Evolutionary conservation across 192 early-diverging fungal genomes (phyloP).

Genomic region (Coemansia sp.): DNA sequence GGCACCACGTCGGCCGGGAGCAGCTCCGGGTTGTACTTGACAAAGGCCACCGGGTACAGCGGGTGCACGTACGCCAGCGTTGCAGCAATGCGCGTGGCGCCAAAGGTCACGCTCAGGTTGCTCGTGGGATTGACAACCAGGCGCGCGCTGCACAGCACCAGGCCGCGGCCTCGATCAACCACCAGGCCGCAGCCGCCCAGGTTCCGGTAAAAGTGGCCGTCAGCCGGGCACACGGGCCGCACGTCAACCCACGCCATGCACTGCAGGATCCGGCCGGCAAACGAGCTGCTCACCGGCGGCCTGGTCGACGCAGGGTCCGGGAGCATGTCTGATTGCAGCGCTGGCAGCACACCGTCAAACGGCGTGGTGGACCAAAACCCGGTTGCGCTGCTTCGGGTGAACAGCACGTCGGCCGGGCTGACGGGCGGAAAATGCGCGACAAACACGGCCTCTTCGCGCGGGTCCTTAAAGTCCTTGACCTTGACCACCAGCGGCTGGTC

Average conservation of each 20-base stretch:
- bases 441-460: conserved; percentile 67
- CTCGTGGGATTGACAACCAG: conserved; percentile 72
- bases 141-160: conserved; percentile 74
- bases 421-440: conserved; percentile 50
- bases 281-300: neutral
- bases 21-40: conserved; percentile 24
- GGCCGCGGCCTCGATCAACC: conserved; percentile 66
- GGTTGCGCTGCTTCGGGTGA: conserved; percentile 24
- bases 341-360: conserved; percentile 3
- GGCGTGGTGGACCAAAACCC: conserved; percentile 37
- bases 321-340: neutral
- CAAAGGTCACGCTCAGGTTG: conserved; percentile 80
- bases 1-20: neutral
- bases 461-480: conserved; percentile 13
- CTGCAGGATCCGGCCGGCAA: conserved; percentile 2
- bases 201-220: conserved; percentile 12
- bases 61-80: conserved; percentile 80
- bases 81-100: conserved; percentile 71
- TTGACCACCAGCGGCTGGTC: conserved; percentile 18
- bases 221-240: conserved; percentile 11
- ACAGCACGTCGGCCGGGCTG: neutral
- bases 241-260: conserved; percentile 14
- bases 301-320: too few species aligned
- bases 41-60: conserved; percentile 44
- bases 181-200: conserved; percentile 60